These are phyloP conservation scores for Citrullus amarus DNA, from an alignment of 306 rosid genomes.

Conservation along the genomic window DNA sequence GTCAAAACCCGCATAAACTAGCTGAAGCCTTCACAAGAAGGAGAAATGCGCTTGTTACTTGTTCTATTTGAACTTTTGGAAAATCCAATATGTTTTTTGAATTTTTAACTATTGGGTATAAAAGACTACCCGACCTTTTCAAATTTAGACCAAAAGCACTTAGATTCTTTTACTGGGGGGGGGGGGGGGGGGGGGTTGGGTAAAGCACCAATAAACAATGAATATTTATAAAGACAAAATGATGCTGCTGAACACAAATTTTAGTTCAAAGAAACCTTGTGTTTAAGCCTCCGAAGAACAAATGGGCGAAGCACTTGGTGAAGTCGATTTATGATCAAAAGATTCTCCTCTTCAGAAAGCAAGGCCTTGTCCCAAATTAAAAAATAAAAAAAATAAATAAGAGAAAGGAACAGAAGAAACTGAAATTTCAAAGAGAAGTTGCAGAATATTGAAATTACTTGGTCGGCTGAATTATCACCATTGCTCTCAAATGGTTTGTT, in stretches of 20 bases:
- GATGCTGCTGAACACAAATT: neutral
- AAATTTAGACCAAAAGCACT: neutral
- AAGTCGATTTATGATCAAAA: slow-evolving; percentile 93
- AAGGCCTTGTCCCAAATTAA: slow-evolving; percentile 48
- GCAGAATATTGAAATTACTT: slow-evolving; percentile 35
- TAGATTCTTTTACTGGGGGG: neutral
- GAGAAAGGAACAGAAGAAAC: neutral
- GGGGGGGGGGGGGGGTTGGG: no score
- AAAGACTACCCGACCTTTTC: neutral
- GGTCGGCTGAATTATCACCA: slow-evolving; percentile 84
- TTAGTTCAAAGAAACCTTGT: slow-evolving; percentile 53
- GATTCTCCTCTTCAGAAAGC: slow-evolving; percentile 97
- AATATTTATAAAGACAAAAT: slow-evolving; percentile 5
- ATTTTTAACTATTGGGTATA: neutral
- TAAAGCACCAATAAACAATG: neutral
- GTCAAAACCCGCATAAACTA: no score
- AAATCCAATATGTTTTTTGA: neutral
- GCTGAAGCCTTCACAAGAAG: no score
- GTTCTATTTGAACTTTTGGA: neutral
- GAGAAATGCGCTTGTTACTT: neutral
- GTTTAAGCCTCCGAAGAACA: slow-evolving; percentile 96
- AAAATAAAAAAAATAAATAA: neutral
- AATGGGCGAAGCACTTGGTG: slow-evolving; percentile 99
- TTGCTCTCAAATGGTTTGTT: slow-evolving; percentile 92
- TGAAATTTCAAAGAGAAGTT: slow-evolving; percentile 9